phyloP scores from a whole-genome alignment of 805 yeast genomes.

The Wickerhamomyces ciferrii region DNA sequence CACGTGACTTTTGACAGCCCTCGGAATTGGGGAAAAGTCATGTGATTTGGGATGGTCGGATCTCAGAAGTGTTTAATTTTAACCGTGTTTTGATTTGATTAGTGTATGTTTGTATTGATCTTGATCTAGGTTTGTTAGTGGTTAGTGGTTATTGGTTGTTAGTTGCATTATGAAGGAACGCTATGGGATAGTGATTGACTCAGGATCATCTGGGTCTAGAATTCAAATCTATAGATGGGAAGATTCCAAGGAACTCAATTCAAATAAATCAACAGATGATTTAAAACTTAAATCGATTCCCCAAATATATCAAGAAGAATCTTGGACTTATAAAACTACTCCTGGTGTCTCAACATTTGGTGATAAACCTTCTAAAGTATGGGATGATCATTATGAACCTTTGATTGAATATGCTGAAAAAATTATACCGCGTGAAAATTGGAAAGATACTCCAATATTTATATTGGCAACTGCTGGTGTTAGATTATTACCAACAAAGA shows the following conservation, averaged over 20 bases:
- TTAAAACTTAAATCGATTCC: conserved; percentile 56
- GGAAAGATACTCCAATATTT: conserved; percentile 73
- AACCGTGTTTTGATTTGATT: too few species aligned
- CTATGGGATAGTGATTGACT: conserved; percentile 89
- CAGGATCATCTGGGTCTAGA: conserved; percentile 95
- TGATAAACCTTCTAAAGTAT: conserved; percentile 48
- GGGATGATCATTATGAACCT: conserved; percentile 64
- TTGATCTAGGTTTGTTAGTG: too few species aligned
- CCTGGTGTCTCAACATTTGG: conserved; percentile 83
- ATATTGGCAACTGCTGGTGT: conserved; percentile 97
- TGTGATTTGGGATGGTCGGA: too few species aligned
- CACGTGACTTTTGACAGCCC: too few species aligned
- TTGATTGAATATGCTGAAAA: conserved; percentile 64
- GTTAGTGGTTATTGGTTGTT: too few species aligned
- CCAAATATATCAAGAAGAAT: conserved; percentile 50
- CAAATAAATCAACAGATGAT: conserved; percentile 24
- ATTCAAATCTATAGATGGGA: conserved; percentile 81
- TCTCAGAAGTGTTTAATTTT: too few species aligned
- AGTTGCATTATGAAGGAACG: conserved; percentile 14
- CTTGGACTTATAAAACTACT: conserved; percentile 66
- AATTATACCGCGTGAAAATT: conserved; percentile 60
- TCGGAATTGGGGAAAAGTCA: too few species aligned
- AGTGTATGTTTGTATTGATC: too few species aligned
- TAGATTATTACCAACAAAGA: conserved; percentile 62
- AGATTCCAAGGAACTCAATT: conserved; percentile 35